Evolutionary conservation across 2,329 filamentous ascomycete species (phyloP).

Genomic region (Claviceps citrina): DNA sequence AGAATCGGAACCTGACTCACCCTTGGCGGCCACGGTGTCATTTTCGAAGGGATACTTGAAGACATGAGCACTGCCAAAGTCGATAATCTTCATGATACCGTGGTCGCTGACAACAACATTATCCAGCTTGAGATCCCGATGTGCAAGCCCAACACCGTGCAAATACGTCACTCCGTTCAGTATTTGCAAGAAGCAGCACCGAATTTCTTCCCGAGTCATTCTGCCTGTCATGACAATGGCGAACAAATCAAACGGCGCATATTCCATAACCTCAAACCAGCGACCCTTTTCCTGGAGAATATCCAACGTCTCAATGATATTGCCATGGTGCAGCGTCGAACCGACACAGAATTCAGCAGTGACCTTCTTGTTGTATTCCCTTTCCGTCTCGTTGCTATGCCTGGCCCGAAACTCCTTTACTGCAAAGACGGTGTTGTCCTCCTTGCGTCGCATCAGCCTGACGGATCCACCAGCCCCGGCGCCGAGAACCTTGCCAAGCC

Average conservation of each 20-base stretch:
- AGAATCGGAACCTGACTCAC: slow-evolving; percentile 11
- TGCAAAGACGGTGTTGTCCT: slow-evolving; percentile 85
- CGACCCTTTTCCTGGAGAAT: slow-evolving; percentile 86
- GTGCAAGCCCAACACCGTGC: slow-evolving; percentile 86
- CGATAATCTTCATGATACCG: slow-evolving; percentile 98
- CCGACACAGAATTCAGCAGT: slow-evolving; percentile 98
- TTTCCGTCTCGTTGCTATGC: slow-evolving; percentile 84
- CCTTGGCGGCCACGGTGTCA: slow-evolving; percentile 28
- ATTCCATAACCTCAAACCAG: slow-evolving; percentile 99
- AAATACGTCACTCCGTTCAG: slow-evolving; percentile 87
- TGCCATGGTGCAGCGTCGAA: slow-evolving; percentile 90
- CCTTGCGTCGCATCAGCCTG: slow-evolving; percentile 80
- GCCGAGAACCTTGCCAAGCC: slow-evolving; percentile 84
- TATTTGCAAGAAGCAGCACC: slow-evolving; percentile 86
- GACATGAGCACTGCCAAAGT: slow-evolving; percentile 93
- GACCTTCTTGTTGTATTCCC: slow-evolving; percentile 94
- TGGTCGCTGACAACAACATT: slow-evolving; percentile 94
- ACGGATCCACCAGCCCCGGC: slow-evolving; percentile 92
- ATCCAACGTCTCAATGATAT: slow-evolving; percentile 95
- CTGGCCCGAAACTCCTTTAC: slow-evolving; percentile 92
- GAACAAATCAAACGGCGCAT: slow-evolving; percentile 88
- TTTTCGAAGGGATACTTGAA: slow-evolving; percentile 96
- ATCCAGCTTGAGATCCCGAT: slow-evolving; percentile 89
- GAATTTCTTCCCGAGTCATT: slow-evolving; percentile 83
- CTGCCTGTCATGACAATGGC: slow-evolving; percentile 98